phyloP scores from a whole-genome alignment of 1,284 basidiomycete species.

The Melampsora americana region DNA sequence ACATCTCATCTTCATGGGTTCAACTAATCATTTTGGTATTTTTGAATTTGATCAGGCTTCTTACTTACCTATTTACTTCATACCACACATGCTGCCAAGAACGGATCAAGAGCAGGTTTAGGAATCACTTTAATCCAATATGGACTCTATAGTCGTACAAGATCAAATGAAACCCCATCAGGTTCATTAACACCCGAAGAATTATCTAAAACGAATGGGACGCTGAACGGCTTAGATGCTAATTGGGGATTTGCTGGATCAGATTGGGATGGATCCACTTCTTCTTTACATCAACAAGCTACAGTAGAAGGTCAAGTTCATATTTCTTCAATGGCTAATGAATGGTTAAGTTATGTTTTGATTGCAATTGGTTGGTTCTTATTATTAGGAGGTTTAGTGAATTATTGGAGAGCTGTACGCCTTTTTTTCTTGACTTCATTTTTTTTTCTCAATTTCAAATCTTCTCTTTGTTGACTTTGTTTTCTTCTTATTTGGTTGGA shows the following conservation, averaged over 20 bases:
- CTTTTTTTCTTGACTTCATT: background rate
- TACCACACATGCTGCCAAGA: slow-evolving; percentile 86
- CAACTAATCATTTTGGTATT: slow-evolving; percentile 48
- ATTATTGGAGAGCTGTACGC: slow-evolving; percentile 66
- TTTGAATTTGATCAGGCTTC: slow-evolving; percentile 47
- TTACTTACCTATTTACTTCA: slow-evolving; percentile 54
- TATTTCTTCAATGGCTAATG: slow-evolving; percentile 59
- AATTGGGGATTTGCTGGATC: slow-evolving; percentile 44
- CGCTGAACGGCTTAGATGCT: slow-evolving; percentile 24
- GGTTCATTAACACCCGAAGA: slow-evolving; percentile 10
- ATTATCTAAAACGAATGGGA: slow-evolving; percentile 38
- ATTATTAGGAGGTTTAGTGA: slow-evolving; percentile 66
- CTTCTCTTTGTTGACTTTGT: background rate
- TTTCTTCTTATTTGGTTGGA: background rate
- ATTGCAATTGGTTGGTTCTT: slow-evolving; percentile 80
- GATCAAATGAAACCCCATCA: slow-evolving; percentile 51
- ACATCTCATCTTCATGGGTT: slow-evolving; percentile 48
- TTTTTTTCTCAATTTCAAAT: background rate
- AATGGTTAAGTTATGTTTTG: slow-evolving; percentile 83
- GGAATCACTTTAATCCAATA: slow-evolving; percentile 91
- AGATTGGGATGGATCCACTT: slow-evolving; percentile 51
- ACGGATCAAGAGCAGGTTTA: slow-evolving; percentile 86
- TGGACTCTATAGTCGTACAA: slow-evolving; percentile 73
- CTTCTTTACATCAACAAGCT: slow-evolving; percentile 52
- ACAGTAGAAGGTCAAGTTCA: slow-evolving; percentile 52